Evolutionary conservation across 2,329 filamentous ascomycete species (phyloP).

Genomic region (Simplicillium aogashimaense): DNA sequence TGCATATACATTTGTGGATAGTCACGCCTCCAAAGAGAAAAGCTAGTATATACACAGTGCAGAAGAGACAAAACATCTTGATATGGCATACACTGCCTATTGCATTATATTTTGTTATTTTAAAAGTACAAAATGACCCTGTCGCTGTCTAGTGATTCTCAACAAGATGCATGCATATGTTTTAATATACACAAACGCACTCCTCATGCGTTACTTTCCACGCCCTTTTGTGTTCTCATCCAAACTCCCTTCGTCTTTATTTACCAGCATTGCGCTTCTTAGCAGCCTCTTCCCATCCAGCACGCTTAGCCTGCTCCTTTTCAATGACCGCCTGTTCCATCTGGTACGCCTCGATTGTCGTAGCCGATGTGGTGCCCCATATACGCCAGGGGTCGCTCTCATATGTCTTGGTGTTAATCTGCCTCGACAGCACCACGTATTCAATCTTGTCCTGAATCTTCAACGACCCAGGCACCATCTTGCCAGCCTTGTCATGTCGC

Average conservation of each 20-base stretch:
- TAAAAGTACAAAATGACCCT: conserved; percentile 7
- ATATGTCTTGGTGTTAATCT: conserved; percentile 34
- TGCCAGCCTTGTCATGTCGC: conserved; percentile 25
- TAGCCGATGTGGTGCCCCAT: conserved; percentile 53
- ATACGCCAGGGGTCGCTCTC: conserved; percentile 47
- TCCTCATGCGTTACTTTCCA: too few relatives aligned
- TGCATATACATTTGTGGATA: neutral
- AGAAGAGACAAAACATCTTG: conserved; percentile 9
- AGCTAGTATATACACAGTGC: conserved; percentile 13
- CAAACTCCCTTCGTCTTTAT: neutral
- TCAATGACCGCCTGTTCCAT: conserved; percentile 24
- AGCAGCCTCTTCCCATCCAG: conserved; percentile 16
- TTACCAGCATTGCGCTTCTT: neutral
- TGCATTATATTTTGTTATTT: conserved; percentile 3
- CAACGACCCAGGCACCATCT: conserved; percentile 33
- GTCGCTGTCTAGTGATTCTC: conserved; percentile 3
- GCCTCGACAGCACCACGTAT: conserved; percentile 51
- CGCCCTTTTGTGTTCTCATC: neutral
- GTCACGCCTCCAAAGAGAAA: neutral
- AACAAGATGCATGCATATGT: conserved; percentile 3
- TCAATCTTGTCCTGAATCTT: conserved; percentile 48
- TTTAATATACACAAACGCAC: neutral
- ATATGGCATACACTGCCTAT: too few relatives aligned
- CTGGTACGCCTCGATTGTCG: conserved; percentile 31
- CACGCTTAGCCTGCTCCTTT: conserved; percentile 20